Percentiles rank a stretch among this genome's conserved stretches.
Conservation (phyloP, 257 asterid species). For the Cruciata laevipes region DNA sequence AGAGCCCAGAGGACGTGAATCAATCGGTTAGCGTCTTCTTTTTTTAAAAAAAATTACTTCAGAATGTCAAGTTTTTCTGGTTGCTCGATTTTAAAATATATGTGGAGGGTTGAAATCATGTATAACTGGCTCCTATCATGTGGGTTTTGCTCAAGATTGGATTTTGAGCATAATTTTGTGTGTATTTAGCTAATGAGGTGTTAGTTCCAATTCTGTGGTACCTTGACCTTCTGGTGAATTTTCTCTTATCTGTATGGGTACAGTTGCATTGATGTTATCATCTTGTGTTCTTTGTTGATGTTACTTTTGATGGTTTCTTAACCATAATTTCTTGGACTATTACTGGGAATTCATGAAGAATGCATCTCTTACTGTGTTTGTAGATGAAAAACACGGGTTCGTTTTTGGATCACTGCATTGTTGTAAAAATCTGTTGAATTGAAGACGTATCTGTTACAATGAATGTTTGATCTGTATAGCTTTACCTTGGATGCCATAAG, state of each 20-base stretch:
- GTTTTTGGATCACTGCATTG: neutral
- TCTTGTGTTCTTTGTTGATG: neutral
- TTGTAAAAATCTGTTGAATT: neutral
- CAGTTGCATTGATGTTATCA: neutral
- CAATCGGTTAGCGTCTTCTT: slow-evolving; percentile 11
- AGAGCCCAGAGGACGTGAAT: slow-evolving; percentile 17
- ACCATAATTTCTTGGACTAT: neutral
- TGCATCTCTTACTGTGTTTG: neutral
- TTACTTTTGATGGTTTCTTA: neutral
- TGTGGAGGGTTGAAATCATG: neutral
- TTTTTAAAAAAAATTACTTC: neutral
- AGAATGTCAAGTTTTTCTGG: too few relatives aligned
- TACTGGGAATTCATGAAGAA: neutral
- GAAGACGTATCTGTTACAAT: neutral
- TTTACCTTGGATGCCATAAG: neutral
- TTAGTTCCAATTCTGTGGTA: neutral
- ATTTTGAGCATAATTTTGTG: neutral
- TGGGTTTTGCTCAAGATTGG: neutral
- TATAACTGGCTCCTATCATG: neutral
- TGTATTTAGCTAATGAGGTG: neutral
- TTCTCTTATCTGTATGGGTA: neutral
- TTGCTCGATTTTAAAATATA: neutral
- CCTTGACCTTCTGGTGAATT: neutral
- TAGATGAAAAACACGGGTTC: neutral
- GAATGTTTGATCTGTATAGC: neutral